Percentiles rank a stretch among this genome's conserved stretches.
Evolutionary conservation across 768 basidiomycete species (phyloP).

Genomic region (Ramaria sp.): DNA sequence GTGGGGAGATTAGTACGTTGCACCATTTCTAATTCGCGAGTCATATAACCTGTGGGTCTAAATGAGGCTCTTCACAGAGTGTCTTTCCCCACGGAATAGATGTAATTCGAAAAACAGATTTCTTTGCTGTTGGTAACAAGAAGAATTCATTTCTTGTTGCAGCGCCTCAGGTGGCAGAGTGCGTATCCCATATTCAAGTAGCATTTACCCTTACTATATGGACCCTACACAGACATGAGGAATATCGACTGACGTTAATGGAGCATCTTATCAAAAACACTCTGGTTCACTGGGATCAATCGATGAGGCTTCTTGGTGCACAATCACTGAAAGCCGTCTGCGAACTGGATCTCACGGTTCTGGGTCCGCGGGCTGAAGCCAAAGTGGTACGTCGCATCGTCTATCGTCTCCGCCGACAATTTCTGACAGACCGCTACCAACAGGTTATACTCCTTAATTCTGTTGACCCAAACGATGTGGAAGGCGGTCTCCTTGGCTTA

Average conservation of each 20-base stretch:
- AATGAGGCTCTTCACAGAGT: slow-evolving; percentile 36
- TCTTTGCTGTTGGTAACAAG: slow-evolving; percentile 83
- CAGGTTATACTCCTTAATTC: slow-evolving; percentile 51
- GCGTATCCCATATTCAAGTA: slow-evolving; percentile 22
- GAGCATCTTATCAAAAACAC: slow-evolving; percentile 66
- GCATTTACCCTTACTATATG: slow-evolving; percentile 6
- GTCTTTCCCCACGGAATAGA: slow-evolving; percentile 92
- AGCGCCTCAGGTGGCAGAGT: slow-evolving; percentile 83
- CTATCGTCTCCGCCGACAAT: not conserved
- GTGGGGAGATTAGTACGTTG: slow-evolving; percentile 80
- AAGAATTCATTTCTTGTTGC: slow-evolving; percentile 77
- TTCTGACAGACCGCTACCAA: not conserved
- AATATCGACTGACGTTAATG: slow-evolving; percentile 61
- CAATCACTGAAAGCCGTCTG: slow-evolving; percentile 64
- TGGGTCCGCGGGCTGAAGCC: slow-evolving; percentile 38
- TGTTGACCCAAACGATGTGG: slow-evolving; percentile 58
- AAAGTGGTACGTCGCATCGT: slow-evolving; percentile 39
- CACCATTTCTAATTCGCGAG: not conserved
- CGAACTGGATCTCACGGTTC: slow-evolving; percentile 38
- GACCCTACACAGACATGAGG: slow-evolving; percentile 45
- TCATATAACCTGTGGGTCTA: not conserved
- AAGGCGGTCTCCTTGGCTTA: slow-evolving; percentile 71
- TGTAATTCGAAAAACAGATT: slow-evolving; percentile 85
- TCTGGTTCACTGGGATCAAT: slow-evolving; percentile 80
- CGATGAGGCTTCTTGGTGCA: slow-evolving; percentile 69